Evolutionary conservation across 495 filamentous ascomycete species (phyloP), one percentile per base, ranked within the genome.

Genomic region (Penicillium arizonense): DNA sequence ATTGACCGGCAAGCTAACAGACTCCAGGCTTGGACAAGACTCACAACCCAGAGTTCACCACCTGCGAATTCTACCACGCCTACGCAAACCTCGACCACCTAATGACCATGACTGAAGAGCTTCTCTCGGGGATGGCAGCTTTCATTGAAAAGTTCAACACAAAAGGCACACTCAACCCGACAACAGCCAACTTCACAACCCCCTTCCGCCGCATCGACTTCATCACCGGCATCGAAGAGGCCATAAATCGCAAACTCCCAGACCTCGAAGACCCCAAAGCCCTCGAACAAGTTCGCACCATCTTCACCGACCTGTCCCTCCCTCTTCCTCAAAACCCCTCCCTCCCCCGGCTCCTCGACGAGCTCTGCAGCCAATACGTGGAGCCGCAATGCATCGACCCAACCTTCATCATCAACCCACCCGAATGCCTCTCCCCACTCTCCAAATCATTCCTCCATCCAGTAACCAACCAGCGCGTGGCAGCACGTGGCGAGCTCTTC

Each of bases 31-130:
- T 97, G 35, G 94, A 98, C 71, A 81, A 85, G 21, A 96, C 89
- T 0, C 94, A 97, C 70, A 97, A 97, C 62, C 91, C 94, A 5
- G 94, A 98, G 68, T 98, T 97, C 73, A 91, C 88, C 21, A 97
- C 87, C 32, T 97, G 92, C 76, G 94, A 98, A 72, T 97, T 96
- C 78, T 98, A 98, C 69, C 82, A 86, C 45, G 84, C 90, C 11
- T 96, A 91, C 59, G 85, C 88, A 46, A 87, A 84, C 53, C 78
- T 97, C 0, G 77, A 84, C 34, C 84, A 90, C 32, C 74, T 98
- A 23, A 90, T 96, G 57, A 53, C 67, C 20, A 83, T 83, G 59
- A 95, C 90, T 32, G 88, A 93, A 62, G 66, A 72, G 2, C 67
- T 95, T 13, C 72, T 94, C 40, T 74, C 67, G 18, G 80, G 78